phyloP scores from a whole-genome alignment of 2,329 filamentous ascomycete species.

The Magnaporthales sp. region DNA sequence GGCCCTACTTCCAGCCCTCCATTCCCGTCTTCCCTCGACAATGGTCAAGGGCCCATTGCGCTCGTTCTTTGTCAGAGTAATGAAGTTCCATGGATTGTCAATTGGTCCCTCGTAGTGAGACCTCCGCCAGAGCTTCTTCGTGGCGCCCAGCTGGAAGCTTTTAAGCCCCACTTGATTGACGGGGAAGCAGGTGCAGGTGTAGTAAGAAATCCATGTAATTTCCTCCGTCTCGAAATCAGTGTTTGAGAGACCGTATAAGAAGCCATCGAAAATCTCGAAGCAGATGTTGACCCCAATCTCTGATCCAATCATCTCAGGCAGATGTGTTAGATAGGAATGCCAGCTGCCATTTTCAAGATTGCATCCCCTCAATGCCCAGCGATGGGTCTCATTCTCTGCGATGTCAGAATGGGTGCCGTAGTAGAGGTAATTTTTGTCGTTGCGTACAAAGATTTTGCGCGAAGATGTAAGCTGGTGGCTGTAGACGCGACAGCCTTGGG shows the following conservation, averaged over 20 bases:
- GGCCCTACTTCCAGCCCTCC: constrained; percentile 39
- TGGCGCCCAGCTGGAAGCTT: constrained; percentile 30
- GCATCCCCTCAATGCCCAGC: constrained; percentile 54
- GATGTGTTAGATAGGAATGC: constrained; percentile 25
- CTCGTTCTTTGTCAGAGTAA: constrained; percentile 55
- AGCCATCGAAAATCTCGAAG: constrained; percentile 59
- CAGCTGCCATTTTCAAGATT: constrained; percentile 23
- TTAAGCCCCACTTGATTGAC: constrained; percentile 33
- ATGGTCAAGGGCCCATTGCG: constrained; percentile 48
- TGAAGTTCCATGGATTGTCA: constrained; percentile 66
- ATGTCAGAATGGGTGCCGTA: constrained; percentile 54
- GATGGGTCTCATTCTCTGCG: constrained; percentile 43
- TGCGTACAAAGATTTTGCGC: constrained; percentile 57
- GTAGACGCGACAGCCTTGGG: constrained; percentile 28
- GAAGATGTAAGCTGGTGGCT: constrained; percentile 33
- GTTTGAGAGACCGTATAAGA: constrained; percentile 65
- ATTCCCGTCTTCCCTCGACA: constrained; percentile 62
- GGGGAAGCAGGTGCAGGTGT: constrained; percentile 56
- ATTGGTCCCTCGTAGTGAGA: constrained; percentile 62
- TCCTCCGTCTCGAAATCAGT: constrained; percentile 53
- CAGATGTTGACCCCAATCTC: constrained; percentile 61
- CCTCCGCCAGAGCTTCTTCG: constrained; percentile 50
- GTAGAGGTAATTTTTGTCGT: constrained; percentile 59
- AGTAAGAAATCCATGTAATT: constrained; percentile 59
- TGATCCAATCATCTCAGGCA: constrained; percentile 51